These are phyloP conservation scores for Melaleuca alternifolia DNA, from an alignment of 345 rosid species.

Conservation along the genomic window DNA sequence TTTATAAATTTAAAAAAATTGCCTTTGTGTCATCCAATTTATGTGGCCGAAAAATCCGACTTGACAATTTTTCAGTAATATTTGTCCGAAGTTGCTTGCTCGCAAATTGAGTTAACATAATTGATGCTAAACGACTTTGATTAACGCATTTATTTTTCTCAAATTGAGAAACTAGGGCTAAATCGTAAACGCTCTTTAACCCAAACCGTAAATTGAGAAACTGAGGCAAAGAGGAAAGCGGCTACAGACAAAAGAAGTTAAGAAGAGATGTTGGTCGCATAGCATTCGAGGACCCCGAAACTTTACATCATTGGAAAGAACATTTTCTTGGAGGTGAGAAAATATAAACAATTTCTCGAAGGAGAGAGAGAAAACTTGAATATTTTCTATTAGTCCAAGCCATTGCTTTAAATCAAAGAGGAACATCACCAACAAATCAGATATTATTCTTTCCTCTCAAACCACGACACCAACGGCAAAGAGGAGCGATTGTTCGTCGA, in stretches of 20 bases:
- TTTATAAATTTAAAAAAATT: not conserved
- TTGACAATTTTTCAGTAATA: not conserved
- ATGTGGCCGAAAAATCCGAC: accelerated
- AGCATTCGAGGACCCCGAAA: not conserved
- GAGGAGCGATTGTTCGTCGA: not conserved
- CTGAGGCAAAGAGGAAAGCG: accelerated
- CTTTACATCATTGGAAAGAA: too few species aligned
- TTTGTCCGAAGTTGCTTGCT: not conserved
- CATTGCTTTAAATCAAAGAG: too few species aligned
- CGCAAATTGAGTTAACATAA: not conserved
- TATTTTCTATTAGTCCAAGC: too few species aligned
- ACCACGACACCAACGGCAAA: not conserved
- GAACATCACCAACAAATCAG: too few species aligned
- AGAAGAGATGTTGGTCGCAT: accelerated
- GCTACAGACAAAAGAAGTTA: not conserved
- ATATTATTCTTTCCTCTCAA: not conserved
- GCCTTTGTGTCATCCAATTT: accelerated
- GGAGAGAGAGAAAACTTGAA: too few species aligned
- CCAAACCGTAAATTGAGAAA: not conserved
- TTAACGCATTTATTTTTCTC: not conserved
- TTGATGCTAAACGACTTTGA: accelerated
- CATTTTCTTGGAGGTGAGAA: too few species aligned
- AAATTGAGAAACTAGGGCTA: not conserved
- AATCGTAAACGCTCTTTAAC: not conserved
- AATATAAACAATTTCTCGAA: too few species aligned